Evolutionary conservation across 768 basidiomycete species (phyloP).

Genomic region (Pleurotus sapidus): DNA sequence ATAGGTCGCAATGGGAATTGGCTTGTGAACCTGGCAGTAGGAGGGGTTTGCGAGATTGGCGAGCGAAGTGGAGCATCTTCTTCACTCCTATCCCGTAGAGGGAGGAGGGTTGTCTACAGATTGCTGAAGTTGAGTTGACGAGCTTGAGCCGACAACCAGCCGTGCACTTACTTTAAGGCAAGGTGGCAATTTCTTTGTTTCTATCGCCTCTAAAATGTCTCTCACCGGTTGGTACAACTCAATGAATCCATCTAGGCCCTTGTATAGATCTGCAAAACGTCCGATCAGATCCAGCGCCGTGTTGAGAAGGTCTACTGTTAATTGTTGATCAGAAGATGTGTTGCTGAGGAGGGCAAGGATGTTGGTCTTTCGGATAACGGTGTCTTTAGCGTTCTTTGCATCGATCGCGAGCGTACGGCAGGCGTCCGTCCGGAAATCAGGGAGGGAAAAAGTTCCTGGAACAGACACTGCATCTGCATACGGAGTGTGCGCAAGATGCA

Average conservation of each 20-base stretch:
- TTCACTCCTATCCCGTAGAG: conserved; percentile 47
- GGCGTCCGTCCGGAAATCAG: conserved; percentile 58
- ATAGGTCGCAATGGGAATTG: conserved; percentile 92
- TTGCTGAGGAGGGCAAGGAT: conserved; percentile 30
- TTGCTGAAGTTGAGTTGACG: conserved; percentile 13
- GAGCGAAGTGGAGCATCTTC: conserved; percentile 71
- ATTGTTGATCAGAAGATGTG: conserved; percentile 48
- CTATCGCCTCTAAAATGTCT: conserved; percentile 52
- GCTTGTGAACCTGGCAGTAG: conserved; percentile 91
- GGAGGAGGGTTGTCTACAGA: conserved; percentile 43
- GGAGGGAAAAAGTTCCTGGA: conserved; percentile 71
- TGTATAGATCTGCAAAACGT: conserved; percentile 73
- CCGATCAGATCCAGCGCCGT: conserved; percentile 61
- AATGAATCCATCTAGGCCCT: conserved; percentile 75
- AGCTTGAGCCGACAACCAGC: background rate
- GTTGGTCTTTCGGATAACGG: conserved; percentile 42
- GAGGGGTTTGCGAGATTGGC: conserved; percentile 73
- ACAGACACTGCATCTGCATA: conserved; percentile 43
- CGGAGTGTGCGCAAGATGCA: conserved; percentile 69
- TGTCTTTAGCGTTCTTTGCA: conserved; percentile 31
- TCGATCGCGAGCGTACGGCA: conserved; percentile 39
- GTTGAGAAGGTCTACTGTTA: conserved; percentile 70
- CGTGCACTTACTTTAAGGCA: conserved; percentile 49
- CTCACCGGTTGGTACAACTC: conserved; percentile 78
- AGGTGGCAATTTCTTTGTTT: conserved; percentile 42